phyloP scores from a whole-genome alignment of 2,329 filamentous ascomycete species.

The Cladosporium oxysporum region DNA sequence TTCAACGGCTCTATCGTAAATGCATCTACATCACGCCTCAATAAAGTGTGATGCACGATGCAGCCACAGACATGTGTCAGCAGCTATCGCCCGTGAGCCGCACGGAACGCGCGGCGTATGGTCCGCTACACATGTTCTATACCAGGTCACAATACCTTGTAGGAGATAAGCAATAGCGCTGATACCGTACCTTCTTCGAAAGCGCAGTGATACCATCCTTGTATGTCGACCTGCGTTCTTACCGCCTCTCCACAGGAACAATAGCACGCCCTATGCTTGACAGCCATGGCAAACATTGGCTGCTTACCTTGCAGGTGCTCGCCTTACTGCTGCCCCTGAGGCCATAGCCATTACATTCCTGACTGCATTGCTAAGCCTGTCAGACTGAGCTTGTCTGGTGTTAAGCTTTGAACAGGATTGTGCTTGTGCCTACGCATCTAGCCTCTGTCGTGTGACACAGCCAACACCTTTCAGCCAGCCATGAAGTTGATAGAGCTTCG shows the following conservation, averaged over 20 bases:
- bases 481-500: neutral
- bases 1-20: neutral
- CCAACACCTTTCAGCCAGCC: neutral
- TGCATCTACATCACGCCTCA: neutral
- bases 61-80: conserved; percentile 7
- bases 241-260: neutral
- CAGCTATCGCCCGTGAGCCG: neutral
- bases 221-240: neutral
- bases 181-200: neutral
- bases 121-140: neutral
- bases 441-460: neutral
- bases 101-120: neutral
- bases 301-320: neutral
- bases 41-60: neutral
- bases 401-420: neutral
- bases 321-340: neutral
- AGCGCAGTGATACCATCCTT: neutral
- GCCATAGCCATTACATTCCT: neutral
- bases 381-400: conserved; percentile 3
- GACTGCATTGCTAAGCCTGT: conserved; percentile 8
- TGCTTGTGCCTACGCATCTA: neutral
- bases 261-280: neutral
- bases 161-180: neutral
- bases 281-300: neutral
- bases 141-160: neutral